Percentiles rank a stretch among this genome's conserved stretches.
Conservation (phyloP, 2,329 filamentous ascomycete species). For the Cladosporium sp. region DNA sequence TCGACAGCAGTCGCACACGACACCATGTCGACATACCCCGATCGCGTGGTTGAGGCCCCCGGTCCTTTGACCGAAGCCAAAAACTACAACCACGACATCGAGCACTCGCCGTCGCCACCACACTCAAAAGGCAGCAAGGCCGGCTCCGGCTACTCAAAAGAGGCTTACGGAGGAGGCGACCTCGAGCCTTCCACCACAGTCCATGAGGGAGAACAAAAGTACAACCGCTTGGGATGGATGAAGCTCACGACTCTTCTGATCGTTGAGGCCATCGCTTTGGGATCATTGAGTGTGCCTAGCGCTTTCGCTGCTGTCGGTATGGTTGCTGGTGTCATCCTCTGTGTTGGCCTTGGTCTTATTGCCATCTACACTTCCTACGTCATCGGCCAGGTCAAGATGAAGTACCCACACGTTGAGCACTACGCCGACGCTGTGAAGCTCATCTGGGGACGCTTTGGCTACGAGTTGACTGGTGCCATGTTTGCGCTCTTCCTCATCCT, state of each 20-base stretch:
- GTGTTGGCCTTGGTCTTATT: constrained; percentile 56
- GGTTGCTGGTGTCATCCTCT: constrained; percentile 57
- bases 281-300: constrained; percentile 58
- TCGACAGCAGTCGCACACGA: background rate
- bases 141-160: background rate
- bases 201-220: constrained; percentile 37
- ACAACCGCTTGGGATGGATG: constrained; percentile 51
- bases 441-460: constrained; percentile 45
- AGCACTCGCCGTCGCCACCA: constrained; percentile 8
- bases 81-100: constrained; percentile 12
- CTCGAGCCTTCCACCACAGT: constrained; percentile 28
- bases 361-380: constrained; percentile 64
- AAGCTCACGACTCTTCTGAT: constrained; percentile 49
- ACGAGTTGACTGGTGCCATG: constrained; percentile 46
- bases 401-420: constrained; percentile 46
- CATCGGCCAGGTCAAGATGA: constrained; percentile 61
- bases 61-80: constrained; percentile 17
- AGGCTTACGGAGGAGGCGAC: constrained; percentile 32
- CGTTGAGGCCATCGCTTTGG: constrained; percentile 61
- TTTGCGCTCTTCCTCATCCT: constrained; percentile 46
- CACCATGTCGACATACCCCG: constrained; percentile 16
- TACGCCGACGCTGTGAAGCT: constrained; percentile 48
- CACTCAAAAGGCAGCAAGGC: constrained; percentile 16
- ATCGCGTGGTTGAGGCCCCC: constrained; percentile 15
- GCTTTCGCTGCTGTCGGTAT: constrained; percentile 57